phyloP scores from a whole-genome alignment of 2,329 filamentous ascomycete genomes.

The Stagonosporopsis vannaccii region DNA sequence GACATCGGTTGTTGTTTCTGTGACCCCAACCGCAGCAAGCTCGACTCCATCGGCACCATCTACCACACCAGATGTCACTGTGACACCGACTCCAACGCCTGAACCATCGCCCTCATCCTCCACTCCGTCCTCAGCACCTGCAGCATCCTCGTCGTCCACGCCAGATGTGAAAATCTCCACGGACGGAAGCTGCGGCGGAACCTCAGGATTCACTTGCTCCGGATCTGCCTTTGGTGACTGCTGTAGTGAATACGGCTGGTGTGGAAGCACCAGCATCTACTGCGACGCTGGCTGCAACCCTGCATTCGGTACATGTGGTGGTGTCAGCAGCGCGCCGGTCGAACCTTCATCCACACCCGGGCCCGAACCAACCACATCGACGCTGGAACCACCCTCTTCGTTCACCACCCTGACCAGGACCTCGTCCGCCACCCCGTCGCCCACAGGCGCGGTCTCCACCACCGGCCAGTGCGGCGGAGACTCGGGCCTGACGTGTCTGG shows the following conservation, averaged over 20 bases:
- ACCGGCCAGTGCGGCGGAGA: conserved; percentile 9
- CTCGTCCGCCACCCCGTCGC: background rate
- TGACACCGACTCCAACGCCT: background rate
- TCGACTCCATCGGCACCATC: background rate
- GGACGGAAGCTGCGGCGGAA: conserved; percentile 21
- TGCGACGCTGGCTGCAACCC: conserved; percentile 23
- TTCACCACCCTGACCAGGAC: conserved; percentile 14
- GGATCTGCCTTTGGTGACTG: conserved; percentile 23
- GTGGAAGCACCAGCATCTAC: conserved; percentile 19
- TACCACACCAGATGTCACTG: background rate
- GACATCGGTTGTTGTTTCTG: conserved; percentile 1
- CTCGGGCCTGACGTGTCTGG: conserved; percentile 10
- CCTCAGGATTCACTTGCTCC: conserved; percentile 19
- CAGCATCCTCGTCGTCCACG: conserved; percentile 4
- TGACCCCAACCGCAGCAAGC: background rate
- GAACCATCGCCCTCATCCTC: background rate
- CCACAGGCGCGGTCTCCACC: conserved; percentile 8
- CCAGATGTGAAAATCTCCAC: conserved; percentile 15
- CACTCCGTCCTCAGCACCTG: conserved; percentile 12
- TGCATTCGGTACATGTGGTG: conserved; percentile 24
- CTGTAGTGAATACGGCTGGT: conserved; percentile 26
- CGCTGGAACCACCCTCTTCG: conserved; percentile 3
- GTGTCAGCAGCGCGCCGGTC: background rate
- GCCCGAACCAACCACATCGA: conserved; percentile 1
- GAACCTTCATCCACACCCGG: background rate